Evolutionary conservation across 2,329 filamentous ascomycete species (phyloP).

Genomic region (Balansia obtecta): DNA sequence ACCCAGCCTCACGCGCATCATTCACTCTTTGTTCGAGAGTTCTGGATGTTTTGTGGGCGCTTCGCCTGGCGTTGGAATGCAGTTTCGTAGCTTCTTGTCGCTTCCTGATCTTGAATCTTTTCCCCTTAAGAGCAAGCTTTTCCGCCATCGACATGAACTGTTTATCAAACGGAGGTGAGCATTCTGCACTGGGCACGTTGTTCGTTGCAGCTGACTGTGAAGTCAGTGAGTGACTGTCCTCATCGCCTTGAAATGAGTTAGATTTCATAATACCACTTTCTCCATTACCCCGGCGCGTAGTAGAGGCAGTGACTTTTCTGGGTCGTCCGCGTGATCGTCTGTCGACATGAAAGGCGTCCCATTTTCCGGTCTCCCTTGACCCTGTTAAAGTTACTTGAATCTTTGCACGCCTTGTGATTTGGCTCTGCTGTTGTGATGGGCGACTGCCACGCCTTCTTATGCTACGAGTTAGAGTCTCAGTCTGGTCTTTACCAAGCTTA

Average conservation of each 20-base stretch:
- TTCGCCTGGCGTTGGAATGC: not conserved
- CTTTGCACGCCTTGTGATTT: slow-evolving; percentile 4
- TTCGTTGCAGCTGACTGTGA: not conserved
- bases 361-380: not conserved
- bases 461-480: not conserved
- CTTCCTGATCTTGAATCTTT: slow-evolving; percentile 37
- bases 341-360: not conserved
- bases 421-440: slow-evolving; percentile 17
- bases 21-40: not conserved
- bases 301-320: slow-evolving; percentile 8
- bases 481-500: not conserved
- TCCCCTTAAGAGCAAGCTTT: slow-evolving; percentile 41
- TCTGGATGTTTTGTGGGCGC: too few species aligned
- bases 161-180: slow-evolving; percentile 7
- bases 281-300: not conserved
- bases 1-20: not conserved
- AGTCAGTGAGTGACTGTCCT: not conserved
- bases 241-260: not conserved
- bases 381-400: not conserved
- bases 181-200: not conserved
- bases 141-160: slow-evolving; percentile 44
- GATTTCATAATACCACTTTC: not conserved
- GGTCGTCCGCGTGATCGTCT: slow-evolving; percentile 18
- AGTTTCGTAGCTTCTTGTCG: slow-evolving; percentile 14
- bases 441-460: slow-evolving; percentile 16